Base-by-base conservation (phyloP, 2,329 filamentous ascomycete genomes). In the Alternaria metachromatica region DNA sequence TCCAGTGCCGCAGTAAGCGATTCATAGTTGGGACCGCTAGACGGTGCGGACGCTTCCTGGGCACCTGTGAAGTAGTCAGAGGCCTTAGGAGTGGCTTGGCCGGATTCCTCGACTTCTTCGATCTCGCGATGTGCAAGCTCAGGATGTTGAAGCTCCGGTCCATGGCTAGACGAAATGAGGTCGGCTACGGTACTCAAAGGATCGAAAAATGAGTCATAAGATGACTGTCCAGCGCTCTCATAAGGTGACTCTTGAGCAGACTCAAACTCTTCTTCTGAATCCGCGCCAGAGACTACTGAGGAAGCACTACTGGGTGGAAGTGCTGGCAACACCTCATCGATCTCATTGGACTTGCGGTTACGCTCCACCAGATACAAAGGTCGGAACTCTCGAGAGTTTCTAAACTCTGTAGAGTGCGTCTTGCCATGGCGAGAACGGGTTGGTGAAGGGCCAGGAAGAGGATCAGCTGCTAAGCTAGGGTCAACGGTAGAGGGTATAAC, bases 341-440 rank as follows among this genome's bases (percentile, higher is more conserved):
- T 58, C 37, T 78, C 76, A 21, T 71, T 65, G 20, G 73, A 68
- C 58, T 80, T 79, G 21, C 77, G 69, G 48, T 79, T 87, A 28
- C 84, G 89, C 78, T 96, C 92, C 7, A 97, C 88, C 21, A 97
- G 88, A 79, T 92, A 95, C 9, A 97, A 82, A 0, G 94, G 94
- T 69, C 92, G 90, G 72, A 94, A 90, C 75, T 96, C 93, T 18
- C 85, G 86, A 67, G 81, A 87, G 48, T 80, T 80, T 63, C 81
- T 84, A 73, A 87, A 87, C 65, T 88, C 85, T 5, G 82, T 81
- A 1, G 86, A 87, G 56, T 80, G 81, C 1, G 82, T 80, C 37
- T 85, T 83, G 49, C 79, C 77, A 64, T 84, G 83, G 30, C 83
- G 81, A 15, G 76, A 71, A 20, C 78, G 72, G 8, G 77, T 79